Percentiles rank a stretch among this genome's conserved stretches.
phyloP scores from a whole-genome alignment of 225 moss, liverwort and hornwort genomes.

The Antitrichia curtipendula region DNA sequence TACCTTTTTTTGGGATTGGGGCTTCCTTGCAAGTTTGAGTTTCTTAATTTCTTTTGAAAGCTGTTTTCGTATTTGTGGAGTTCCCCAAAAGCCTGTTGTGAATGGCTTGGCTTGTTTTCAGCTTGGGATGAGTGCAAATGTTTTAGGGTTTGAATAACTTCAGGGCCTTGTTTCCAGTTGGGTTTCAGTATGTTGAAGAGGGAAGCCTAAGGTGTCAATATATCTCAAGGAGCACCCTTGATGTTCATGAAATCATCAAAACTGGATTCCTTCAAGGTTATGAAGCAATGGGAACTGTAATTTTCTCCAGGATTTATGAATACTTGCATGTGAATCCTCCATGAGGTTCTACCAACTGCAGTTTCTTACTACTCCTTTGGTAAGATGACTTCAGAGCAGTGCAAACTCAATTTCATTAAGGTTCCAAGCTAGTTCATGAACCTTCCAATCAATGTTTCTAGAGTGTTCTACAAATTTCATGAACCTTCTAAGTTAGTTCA shows the following conservation, averaged over 20 bases:
- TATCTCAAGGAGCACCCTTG: neutral
- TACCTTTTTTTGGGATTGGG: neutral
- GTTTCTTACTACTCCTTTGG: neutral
- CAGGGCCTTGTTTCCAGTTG: neutral
- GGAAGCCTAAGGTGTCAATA: neutral
- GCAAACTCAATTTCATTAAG: no score
- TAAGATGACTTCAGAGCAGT: no score
- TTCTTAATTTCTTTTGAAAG: neutral
- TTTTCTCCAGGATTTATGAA: neutral
- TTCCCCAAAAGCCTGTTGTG: no score
- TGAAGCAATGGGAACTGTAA: neutral
- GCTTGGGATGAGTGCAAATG: neutral
- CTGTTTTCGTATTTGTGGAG: neutral
- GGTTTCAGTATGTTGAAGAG: neutral
- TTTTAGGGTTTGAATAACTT: neutral
- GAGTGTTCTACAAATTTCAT: no score
- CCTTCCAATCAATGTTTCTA: no score
- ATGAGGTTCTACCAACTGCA: neutral
- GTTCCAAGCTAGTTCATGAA: no score
- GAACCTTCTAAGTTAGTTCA: no score
- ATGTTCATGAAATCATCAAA: neutral
- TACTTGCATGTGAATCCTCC: neutral
- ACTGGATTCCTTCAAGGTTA: neutral
- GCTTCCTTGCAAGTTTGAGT: neutral
- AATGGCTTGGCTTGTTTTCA: neutral